phyloP scores from a whole-genome alignment of 2,329 filamentous ascomycete genomes.

The Alternaria arbusti region DNA sequence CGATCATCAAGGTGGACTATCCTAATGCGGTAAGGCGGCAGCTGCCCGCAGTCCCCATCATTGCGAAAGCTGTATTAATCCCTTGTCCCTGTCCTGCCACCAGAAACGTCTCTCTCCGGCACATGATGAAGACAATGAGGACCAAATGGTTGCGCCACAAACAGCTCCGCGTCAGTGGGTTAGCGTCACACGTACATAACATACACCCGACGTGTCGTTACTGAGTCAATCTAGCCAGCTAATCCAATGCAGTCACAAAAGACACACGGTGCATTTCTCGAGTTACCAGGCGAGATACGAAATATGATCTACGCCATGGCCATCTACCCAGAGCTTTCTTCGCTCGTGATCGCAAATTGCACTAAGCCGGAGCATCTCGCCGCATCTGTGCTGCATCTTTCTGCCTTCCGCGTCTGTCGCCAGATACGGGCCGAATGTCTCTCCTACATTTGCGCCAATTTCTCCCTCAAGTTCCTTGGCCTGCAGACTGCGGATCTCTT shows the following conservation, averaged over 20 bases:
- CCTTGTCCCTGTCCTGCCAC: background rate
- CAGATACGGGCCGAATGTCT: slow-evolving; percentile 30
- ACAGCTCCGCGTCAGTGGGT: background rate
- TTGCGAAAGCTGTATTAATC: background rate
- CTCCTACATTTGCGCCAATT: slow-evolving; percentile 23
- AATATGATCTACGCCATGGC: slow-evolving; percentile 25
- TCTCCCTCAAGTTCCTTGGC: slow-evolving; percentile 13
- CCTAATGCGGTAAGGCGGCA: slow-evolving; percentile 4
- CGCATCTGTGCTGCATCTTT: slow-evolving; percentile 9
- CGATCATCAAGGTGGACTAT: background rate
- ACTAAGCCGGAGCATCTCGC: slow-evolving; percentile 12
- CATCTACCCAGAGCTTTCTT: slow-evolving; percentile 15
- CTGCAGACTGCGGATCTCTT: slow-evolving; percentile 13
- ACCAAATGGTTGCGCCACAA: background rate
- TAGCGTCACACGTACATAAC: background rate
- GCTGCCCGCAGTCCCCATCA: no score
- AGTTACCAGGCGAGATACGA: slow-evolving; percentile 32
- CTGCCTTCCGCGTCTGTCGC: slow-evolving; percentile 27
- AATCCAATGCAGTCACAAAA: background rate
- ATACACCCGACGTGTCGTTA: background rate
- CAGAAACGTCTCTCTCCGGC: background rate
- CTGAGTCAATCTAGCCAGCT: background rate
- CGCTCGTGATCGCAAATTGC: slow-evolving; percentile 6
- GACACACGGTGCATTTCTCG: slow-evolving; percentile 10
- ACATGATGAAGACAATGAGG: background rate